Evolutionary conservation across 495 filamentous ascomycete genomes (phyloP), one percentile per base, ranked within the genome.

Genomic region (Friedmanniomyces simplex): DNA sequence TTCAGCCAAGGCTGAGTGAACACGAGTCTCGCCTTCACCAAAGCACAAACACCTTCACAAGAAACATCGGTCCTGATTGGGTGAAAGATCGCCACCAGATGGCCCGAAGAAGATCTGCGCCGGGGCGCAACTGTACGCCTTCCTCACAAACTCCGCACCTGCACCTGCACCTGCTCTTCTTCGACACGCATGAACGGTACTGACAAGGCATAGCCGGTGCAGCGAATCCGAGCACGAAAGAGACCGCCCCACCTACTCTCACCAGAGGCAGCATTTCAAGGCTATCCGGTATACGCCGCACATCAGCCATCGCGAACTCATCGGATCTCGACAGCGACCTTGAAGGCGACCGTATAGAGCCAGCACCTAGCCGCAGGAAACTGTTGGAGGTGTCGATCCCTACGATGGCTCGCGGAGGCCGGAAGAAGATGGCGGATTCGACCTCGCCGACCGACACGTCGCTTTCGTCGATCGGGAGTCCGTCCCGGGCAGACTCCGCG

Each of bases 401-500:
- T 0, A 45, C 52, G 18, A 63, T 63, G 63, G 54, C 52, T 14
- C 57, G 57, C 37, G 2, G 30, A 12, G 32, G 16, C 16, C 16
- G 16, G 10, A 57, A 34, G 18, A 57, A 54, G 32, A 58, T 60
- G 46, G 34, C 41, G 12, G 26, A 39, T 3, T 32, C 63, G 11
- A 30, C 36, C 14, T 62, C 57, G 39, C 61, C 60, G 2, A 55
- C 52, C 20, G 57, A 63, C 25, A 52, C 28, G 13, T 60, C 53
- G 16, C 46, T 42, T 16, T 68, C 71, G 28, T 71, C 75, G 2
- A 22, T 66, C 20, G 72, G 67, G 6, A 70, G 66, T 24, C 60
- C 67, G 0, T 59, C 62, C 34, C 55, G 64, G 16, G 73, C 77
- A 39, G 78, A 77, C 0, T 80, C 76, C 7, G 82, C 76, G 50